A percentile compares a stretch with the other conserved stretches of the same genome.
Conservation (phyloP, 2,329 filamentous ascomycete genomes). For the Keithomyces neogunnii region DNA sequence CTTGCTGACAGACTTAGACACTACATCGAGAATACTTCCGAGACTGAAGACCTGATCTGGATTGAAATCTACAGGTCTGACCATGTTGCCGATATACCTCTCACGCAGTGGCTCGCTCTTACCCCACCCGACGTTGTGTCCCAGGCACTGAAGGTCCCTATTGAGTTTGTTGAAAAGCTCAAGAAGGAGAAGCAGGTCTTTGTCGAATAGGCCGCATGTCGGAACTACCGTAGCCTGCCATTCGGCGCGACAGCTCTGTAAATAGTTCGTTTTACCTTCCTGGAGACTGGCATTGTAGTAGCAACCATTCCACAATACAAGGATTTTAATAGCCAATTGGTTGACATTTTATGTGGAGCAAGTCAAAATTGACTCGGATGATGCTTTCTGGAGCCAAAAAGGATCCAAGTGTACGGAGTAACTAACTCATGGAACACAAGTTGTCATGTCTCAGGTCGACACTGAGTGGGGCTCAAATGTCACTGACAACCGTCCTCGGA, state of each 20-base stretch:
- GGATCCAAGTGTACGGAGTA: no score
- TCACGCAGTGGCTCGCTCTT: slow-evolving; percentile 62
- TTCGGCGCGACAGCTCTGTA: background rate
- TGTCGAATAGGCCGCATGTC: slow-evolving; percentile 8
- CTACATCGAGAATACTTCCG: slow-evolving; percentile 61
- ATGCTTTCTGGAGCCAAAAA: no score
- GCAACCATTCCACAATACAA: background rate
- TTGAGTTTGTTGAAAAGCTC: slow-evolving; percentile 45
- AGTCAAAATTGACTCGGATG: background rate
- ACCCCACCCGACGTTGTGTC: slow-evolving; percentile 56
- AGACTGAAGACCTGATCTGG: slow-evolving; percentile 56
- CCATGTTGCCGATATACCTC: slow-evolving; percentile 55
- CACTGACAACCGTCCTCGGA: no score
- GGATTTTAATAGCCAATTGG: background rate
- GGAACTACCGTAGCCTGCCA: background rate
- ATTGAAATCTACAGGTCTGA: slow-evolving; percentile 64
- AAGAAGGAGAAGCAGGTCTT: slow-evolving; percentile 59
- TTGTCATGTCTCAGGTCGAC: no score
- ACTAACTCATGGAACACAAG: no score
- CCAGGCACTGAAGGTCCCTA: slow-evolving; percentile 48
- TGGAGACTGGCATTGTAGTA: background rate
- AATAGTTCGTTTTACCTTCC: background rate
- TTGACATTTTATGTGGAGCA: background rate
- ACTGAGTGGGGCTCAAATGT: no score
- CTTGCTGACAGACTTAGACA: slow-evolving; percentile 32